Conservation (phyloP, 306 rosid genomes). For the Castanea sativa region DNA sequence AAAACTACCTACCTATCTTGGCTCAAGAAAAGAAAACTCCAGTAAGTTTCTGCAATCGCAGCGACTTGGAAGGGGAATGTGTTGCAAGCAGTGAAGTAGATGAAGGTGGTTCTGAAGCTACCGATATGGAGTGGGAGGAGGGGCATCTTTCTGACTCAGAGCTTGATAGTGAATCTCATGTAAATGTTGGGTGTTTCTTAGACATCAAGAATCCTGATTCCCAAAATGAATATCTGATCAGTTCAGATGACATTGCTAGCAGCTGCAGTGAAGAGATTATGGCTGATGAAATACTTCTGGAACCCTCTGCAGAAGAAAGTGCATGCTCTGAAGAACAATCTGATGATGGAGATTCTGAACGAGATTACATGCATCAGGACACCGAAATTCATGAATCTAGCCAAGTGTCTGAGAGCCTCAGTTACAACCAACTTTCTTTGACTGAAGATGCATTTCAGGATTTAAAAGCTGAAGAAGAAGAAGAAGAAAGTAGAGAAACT, state of each 20-base stretch:
- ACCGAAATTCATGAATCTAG: conserved; percentile 32
- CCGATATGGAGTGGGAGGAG: conserved; percentile 57
- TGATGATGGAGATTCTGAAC: conserved; percentile 11
- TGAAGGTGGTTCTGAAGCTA: conserved; percentile 33
- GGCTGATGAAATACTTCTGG: conserved; percentile 21
- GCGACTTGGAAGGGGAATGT: conserved; percentile 26
- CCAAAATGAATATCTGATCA: conserved; percentile 29
- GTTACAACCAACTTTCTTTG: conserved; percentile 32
- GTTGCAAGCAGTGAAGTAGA: conserved; percentile 25
- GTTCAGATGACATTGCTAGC: conserved; percentile 33
- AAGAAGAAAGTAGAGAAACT: conserved; percentile 22
- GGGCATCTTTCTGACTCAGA: conserved; percentile 26
- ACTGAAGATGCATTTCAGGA: conserved; percentile 30
- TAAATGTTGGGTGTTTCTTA: conserved; percentile 28
- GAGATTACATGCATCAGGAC: conserved; percentile 13
- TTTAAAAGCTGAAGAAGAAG: neutral
- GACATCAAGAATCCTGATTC: conserved; percentile 24
- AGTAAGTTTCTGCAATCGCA: conserved; percentile 38
- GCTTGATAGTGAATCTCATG: conserved; percentile 30
- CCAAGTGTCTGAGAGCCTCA: conserved; percentile 8
- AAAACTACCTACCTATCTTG: conserved; percentile 17
- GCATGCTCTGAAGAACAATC: conserved; percentile 28
- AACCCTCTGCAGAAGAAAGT: conserved; percentile 26
- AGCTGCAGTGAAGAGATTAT: conserved; percentile 20
- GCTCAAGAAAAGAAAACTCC: conserved; percentile 37